phyloP scores from a whole-genome alignment of 306 rosid species.

The Acacia crassicarpa region DNA sequence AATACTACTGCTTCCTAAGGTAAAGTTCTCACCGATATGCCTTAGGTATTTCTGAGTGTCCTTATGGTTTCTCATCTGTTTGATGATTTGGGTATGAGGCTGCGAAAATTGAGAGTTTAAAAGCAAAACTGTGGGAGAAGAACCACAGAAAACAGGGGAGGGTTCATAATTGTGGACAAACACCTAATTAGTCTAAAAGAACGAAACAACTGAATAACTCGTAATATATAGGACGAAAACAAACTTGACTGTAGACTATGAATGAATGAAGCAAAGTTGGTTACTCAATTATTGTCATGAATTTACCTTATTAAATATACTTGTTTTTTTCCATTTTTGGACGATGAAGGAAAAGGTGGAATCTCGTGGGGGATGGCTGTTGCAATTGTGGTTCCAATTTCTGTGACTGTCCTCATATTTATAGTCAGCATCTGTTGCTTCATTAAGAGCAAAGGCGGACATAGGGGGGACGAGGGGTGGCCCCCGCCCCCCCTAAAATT shows the following conservation, averaged over 20 bases:
- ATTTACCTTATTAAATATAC: not conserved
- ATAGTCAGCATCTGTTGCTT: conserved; percentile 18
- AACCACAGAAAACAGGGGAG: no score
- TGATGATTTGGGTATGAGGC: not conserved
- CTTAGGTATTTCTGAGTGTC: not conserved
- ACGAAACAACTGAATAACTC: not conserved
- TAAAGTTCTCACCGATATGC: not conserved
- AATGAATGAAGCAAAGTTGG: no score
- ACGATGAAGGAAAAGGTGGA: conserved; percentile 6
- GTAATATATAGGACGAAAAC: no score
- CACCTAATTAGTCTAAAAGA: not conserved
- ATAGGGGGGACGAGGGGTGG: no score
- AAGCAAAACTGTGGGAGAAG: no score
- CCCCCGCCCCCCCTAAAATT: no score
- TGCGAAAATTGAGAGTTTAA: not conserved
- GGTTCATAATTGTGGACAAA: not conserved
- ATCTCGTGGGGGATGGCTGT: conserved; percentile 29
- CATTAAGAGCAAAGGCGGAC: no score
- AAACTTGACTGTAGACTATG: no score
- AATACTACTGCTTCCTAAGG: conserved; percentile 25
- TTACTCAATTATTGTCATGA: no score
- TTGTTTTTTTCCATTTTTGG: not conserved
- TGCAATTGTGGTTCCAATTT: conserved; percentile 41
- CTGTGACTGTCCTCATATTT: conserved; percentile 24
- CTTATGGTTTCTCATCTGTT: not conserved